phyloP scores from a whole-genome alignment of 352 stramenopile genomes.

The Phytophthora pisi region DNA sequence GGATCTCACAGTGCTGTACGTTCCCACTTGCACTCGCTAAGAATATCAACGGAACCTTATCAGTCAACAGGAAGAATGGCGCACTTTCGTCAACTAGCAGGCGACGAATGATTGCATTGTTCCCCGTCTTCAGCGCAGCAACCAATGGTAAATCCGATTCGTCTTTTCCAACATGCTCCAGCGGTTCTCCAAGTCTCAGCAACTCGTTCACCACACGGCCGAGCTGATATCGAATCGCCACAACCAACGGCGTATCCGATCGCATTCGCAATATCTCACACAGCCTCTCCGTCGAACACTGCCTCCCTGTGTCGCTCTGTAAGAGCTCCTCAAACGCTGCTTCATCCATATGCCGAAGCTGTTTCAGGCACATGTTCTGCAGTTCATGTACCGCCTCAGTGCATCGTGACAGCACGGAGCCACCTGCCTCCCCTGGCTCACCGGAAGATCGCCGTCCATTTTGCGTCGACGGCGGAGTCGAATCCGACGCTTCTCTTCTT shows the following conservation, averaged over 20 bases:
- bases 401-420: slow-evolving; percentile 23
- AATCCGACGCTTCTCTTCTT: slow-evolving; percentile 27
- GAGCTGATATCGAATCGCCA: slow-evolving; percentile 82
- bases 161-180: slow-evolving; percentile 50
- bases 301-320: slow-evolving; percentile 62
- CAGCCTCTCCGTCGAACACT: slow-evolving; percentile 72
- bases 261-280: slow-evolving; percentile 67
- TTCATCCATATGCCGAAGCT: slow-evolving; percentile 58
- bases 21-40: slow-evolving; percentile 74
- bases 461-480: slow-evolving; percentile 20
- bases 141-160: slow-evolving; percentile 73
- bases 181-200: slow-evolving; percentile 53
- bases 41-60: slow-evolving; percentile 81
- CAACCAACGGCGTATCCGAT: slow-evolving; percentile 67
- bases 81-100: slow-evolving; percentile 74
- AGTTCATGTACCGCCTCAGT: slow-evolving; percentile 43
- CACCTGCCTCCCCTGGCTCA: slow-evolving; percentile 10
- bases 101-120: slow-evolving; percentile 76
- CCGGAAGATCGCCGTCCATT: slow-evolving; percentile 18
- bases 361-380: slow-evolving; percentile 59
- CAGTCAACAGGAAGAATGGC: slow-evolving; percentile 75
- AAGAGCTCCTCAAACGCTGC: slow-evolving; percentile 58
- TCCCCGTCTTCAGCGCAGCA: slow-evolving; percentile 68
- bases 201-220: slow-evolving; percentile 83
- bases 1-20: slow-evolving; percentile 73